Evolutionary conservation across 208 protist genomes (phyloP).

Genomic region (Wallacemonas sp.): DNA sequence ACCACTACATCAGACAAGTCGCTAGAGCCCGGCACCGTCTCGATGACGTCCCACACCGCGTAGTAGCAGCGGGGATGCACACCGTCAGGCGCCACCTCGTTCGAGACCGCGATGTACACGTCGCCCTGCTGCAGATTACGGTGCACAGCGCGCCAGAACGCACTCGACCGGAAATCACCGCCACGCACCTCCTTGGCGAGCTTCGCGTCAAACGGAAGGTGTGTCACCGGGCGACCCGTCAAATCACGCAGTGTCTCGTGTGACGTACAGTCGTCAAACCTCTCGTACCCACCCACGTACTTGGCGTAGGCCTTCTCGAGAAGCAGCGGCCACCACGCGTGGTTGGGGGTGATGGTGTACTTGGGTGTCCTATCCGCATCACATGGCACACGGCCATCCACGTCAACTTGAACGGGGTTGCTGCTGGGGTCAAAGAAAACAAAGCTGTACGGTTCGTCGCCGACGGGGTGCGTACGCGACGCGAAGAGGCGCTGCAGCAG

Average conservation of each 20-base stretch:
- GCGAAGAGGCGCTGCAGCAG: conserved; percentile 71
- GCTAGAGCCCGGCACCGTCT: conserved; percentile 43
- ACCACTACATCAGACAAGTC: conserved; percentile 60
- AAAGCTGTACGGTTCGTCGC: conserved; percentile 71
- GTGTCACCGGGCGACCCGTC: conserved; percentile 43
- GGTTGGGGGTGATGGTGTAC: conserved; percentile 54
- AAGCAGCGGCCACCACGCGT: conserved; percentile 41
- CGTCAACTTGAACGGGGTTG: conserved; percentile 73
- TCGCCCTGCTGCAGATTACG: conserved; percentile 62
- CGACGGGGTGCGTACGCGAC: conserved; percentile 51
- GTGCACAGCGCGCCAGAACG: conserved; percentile 64
- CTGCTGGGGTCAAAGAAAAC: conserved; percentile 83
- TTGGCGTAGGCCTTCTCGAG: conserved; percentile 73
- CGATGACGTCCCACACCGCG: conserved; percentile 63
- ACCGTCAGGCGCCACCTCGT: conserved; percentile 41
- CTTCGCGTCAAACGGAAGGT: conserved; percentile 30
- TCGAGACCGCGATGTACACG: conserved; percentile 74
- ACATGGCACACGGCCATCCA: conserved; percentile 85
- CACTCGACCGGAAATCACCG: conserved; percentile 49
- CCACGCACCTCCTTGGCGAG: conserved; percentile 46
- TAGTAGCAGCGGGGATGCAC: conserved; percentile 83
- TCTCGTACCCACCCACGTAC: conserved; percentile 43
- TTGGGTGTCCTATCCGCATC: conserved; percentile 36
- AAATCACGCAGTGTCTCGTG: conserved; percentile 49
- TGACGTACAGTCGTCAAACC: conserved; percentile 34